A percentile compares a stretch with the other conserved stretches of the same genome.
These are phyloP conservation scores for Nakazawaea ishiwadae DNA, from an alignment of 805 yeast species.

Conservation along the genomic window DNA sequence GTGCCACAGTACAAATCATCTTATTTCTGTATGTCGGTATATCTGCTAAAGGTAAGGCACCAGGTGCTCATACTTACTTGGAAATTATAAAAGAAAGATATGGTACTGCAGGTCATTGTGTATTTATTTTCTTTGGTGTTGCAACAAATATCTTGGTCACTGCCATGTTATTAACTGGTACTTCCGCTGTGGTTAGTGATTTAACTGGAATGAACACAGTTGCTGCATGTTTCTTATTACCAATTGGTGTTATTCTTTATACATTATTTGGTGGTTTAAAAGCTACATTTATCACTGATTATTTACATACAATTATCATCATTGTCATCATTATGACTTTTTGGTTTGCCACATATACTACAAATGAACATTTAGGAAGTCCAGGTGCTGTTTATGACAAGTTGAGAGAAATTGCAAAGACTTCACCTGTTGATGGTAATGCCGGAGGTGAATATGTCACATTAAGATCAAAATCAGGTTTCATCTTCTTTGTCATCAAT, in stretches of 20 bases:
- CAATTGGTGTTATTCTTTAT: slow-evolving; percentile 72
- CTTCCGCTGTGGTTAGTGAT: slow-evolving; percentile 75
- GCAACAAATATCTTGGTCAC: slow-evolving; percentile 89
- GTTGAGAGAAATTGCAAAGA: slow-evolving; percentile 53
- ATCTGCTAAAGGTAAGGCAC: slow-evolving; percentile 84
- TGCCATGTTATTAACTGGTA: slow-evolving; percentile 89
- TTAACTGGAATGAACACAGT: slow-evolving; percentile 76
- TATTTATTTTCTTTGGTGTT: slow-evolving; percentile 73
- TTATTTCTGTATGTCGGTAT: slow-evolving; percentile 84
- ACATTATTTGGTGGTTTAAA: slow-evolving; percentile 79
- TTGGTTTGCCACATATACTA: slow-evolving; percentile 74
- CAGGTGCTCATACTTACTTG: slow-evolving; percentile 86
- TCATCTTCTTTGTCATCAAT: slow-evolving; percentile 84
- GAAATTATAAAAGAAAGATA: slow-evolving; percentile 81
- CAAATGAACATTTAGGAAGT: slow-evolving; percentile 68
- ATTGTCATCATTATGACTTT: slow-evolving; percentile 75
- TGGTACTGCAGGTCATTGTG: slow-evolving; percentile 69
- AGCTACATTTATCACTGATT: slow-evolving; percentile 79
- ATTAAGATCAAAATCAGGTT: slow-evolving; percentile 80
- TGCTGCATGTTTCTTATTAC: slow-evolving; percentile 80
- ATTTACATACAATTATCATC: slow-evolving; percentile 75
- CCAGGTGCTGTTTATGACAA: slow-evolving; percentile 78
- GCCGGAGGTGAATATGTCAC: slow-evolving; percentile 86
- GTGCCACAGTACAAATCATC: slow-evolving; percentile 86
- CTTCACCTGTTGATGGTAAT: slow-evolving; percentile 71